These are phyloP conservation scores for Rhizopus arrhizus DNA, from an alignment of 371 early-diverging fungal species.

Conservation along the genomic window DNA sequence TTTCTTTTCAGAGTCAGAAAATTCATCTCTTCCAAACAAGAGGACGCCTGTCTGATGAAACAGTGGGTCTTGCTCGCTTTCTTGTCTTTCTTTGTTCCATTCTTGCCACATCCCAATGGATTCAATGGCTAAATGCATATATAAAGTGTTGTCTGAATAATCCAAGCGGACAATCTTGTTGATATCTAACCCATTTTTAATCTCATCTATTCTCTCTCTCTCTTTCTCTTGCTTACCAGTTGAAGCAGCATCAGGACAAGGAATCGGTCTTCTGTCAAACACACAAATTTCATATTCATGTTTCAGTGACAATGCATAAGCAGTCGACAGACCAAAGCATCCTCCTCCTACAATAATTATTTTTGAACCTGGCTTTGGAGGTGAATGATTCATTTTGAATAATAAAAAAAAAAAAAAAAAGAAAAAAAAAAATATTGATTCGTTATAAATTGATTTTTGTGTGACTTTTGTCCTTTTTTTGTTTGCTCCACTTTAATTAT, in stretches of 20 bases:
- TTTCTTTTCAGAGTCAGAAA: slow-evolving; percentile 39
- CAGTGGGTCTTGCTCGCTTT: slow-evolving; percentile 27
- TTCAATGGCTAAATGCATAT: slow-evolving; percentile 46
- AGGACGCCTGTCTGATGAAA: slow-evolving; percentile 47
- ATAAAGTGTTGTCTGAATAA: slow-evolving; percentile 49
- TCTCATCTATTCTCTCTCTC: neutral
- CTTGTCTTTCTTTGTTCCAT: slow-evolving; percentile 54
- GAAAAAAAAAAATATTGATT: no score
- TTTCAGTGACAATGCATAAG: slow-evolving; percentile 34
- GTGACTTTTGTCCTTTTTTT: neutral
- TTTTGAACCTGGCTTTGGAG: slow-evolving; percentile 24
- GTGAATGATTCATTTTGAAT: slow-evolving; percentile 8
- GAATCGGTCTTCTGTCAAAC: slow-evolving; percentile 46
- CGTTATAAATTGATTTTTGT: no score
- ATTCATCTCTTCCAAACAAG: slow-evolving; percentile 30
- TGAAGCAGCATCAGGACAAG: slow-evolving; percentile 50
- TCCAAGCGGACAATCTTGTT: slow-evolving; percentile 57
- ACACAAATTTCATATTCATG: slow-evolving; percentile 45
- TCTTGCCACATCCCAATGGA: slow-evolving; percentile 50
- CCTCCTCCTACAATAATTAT: slow-evolving; percentile 60
- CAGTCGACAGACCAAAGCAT: slow-evolving; percentile 56
- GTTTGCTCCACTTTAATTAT: neutral
- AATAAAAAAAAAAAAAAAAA: slow-evolving; percentile 9
- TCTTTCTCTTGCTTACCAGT: slow-evolving; percentile 27
- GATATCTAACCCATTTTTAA: slow-evolving; percentile 33